Base-by-base conservation (phyloP, 169 alveolate genomes). In the Plasmodium inui region DNA sequence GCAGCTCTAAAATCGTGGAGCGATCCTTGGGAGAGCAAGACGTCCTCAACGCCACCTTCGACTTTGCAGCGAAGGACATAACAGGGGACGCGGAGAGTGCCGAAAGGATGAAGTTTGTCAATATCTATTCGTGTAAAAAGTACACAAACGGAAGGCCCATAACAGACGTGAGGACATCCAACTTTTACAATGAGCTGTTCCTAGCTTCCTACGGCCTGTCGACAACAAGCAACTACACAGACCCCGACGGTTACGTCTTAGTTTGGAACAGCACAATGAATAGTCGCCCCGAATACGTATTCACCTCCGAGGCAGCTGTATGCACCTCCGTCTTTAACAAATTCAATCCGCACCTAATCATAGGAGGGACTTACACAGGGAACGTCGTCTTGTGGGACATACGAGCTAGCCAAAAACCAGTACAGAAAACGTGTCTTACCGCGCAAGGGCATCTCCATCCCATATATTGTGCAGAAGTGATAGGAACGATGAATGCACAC, bases 311-410 rank as follows among this genome's bases (percentile, higher is more conserved):
- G 89, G 95, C 98, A 55, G 97, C 97, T 94, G 96, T 98, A 19
- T 97, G 99, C 70, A 76, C 96, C 12, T 97, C 98, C 6, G 92
- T 96, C 41, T 98, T 97, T 94, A 97, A 97, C 95, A 97, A 98
- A 19, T 97, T 96, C 92, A 93, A 97, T 84, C 98, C 99, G 10
- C 95, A 96, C 74, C 84, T 98, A 37, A 96, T 98, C 4, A 74
- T 98, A 3, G 99, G 99, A 14, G 99, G 99, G 17, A 97, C 98
- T 0, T 97, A 97, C 95, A 95, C 97, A 73, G 99, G 99, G 1
- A 94, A 96, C 89, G 97, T 98, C 0, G 90, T 98, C 32, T 81
- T 97, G 28, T 98, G 99, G 99, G 99, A 98, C 92, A 93, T 97
- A 37, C 94, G 99, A 85, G 98, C 98, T n/a, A 97, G 97, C 82